These are phyloP conservation scores for Penicillium aurantiogriseum DNA, from an alignment of 2,329 filamentous ascomycete genomes.

Conservation along the genomic window DNA sequence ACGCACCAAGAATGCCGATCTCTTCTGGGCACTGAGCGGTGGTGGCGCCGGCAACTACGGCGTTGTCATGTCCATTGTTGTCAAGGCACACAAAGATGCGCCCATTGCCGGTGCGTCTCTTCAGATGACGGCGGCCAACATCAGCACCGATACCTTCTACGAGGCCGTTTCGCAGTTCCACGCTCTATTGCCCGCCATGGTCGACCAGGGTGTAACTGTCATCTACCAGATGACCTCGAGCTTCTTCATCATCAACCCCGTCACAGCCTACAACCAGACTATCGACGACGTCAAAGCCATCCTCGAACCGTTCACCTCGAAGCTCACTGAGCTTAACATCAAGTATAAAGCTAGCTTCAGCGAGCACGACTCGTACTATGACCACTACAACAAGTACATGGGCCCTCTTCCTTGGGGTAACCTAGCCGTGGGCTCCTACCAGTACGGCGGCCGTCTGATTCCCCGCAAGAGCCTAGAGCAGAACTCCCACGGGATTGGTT, in stretches of 20 bases:
- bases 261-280: conserved; percentile 52
- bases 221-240: conserved; percentile 53
- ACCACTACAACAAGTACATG: conserved; percentile 36
- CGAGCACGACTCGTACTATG: conserved; percentile 35
- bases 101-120: conserved; percentile 47
- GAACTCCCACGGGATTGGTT: conserved; percentile 30
- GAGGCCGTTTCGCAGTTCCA: conserved; percentile 51
- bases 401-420: conserved; percentile 31
- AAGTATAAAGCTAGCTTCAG: conserved; percentile 31
- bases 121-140: conserved; percentile 37
- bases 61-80: conserved; percentile 56
- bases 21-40: conserved; percentile 24
- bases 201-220: conserved; percentile 51
- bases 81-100: conserved; percentile 50
- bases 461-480: conserved; percentile 34
- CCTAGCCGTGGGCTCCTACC: conserved; percentile 25
- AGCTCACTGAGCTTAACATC: conserved; percentile 41
- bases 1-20: conserved; percentile 15
- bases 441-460: conserved; percentile 38
- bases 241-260: conserved; percentile 47
- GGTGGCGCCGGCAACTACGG: conserved; percentile 57
- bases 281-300: conserved; percentile 45
- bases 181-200: conserved; percentile 50
- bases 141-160: conserved; percentile 51
- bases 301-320: conserved; percentile 45